Evolutionary conservation across 116 monocot species (phyloP).

Genomic region (Trichopus zeylanicus): DNA sequence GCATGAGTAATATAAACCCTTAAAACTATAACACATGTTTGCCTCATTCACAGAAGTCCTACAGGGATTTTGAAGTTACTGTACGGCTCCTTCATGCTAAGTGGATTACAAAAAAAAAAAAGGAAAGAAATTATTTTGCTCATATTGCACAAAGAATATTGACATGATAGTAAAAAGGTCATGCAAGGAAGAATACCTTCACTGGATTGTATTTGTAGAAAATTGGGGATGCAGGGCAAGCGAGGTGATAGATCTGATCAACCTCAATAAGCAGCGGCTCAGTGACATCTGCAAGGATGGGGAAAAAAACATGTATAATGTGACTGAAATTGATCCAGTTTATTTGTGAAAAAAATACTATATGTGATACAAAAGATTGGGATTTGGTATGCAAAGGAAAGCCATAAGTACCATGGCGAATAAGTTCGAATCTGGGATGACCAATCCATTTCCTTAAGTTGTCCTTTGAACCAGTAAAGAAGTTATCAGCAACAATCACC

Average conservation of each 20-base stretch:
- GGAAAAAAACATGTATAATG: not conserved
- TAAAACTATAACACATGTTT: not conserved
- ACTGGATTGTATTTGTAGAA: constrained; percentile 98
- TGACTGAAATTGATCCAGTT: not conserved
- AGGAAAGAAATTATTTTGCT: too few species aligned
- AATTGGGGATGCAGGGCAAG: constrained; percentile 96
- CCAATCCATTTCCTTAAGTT: constrained; percentile 73
- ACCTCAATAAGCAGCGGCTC: constrained; percentile 86
- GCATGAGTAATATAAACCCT: not conserved
- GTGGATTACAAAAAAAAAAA: too few species aligned
- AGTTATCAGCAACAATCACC: constrained; percentile 84
- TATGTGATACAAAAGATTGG: not conserved
- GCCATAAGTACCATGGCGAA: constrained; percentile 55
- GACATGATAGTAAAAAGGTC: too few species aligned
- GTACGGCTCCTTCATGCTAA: too few species aligned
- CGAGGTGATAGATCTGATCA: constrained; percentile 98
- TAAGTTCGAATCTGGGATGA: constrained; percentile 91
- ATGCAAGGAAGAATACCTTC: constrained; percentile 36
- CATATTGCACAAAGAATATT: too few species aligned
- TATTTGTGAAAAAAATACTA: not conserved
- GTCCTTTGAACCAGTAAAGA: constrained; percentile 80
- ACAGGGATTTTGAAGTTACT: too few species aligned
- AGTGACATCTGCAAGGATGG: constrained; percentile 69
- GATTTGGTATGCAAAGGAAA: not conserved
- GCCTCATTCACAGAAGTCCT: too few species aligned